Percentiles rank a stretch among this genome's conserved stretches.
phyloP scores from a whole-genome alignment of 169 alveolate species.

The Eimeria mitis region DNA sequence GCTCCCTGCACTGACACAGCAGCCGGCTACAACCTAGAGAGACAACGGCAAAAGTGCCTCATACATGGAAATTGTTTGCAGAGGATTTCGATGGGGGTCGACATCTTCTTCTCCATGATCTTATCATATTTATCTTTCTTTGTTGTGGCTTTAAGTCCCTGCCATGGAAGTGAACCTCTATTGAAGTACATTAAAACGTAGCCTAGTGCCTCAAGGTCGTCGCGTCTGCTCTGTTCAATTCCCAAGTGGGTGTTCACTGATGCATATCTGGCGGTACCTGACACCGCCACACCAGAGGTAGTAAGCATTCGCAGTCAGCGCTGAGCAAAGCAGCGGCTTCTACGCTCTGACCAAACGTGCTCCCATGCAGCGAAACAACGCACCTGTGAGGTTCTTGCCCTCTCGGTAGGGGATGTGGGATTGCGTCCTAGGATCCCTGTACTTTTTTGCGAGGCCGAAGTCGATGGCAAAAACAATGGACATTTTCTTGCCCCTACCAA shows the following conservation, averaged over 20 bases:
- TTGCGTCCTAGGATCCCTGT: slow-evolving; percentile 97
- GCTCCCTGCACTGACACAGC: background rate
- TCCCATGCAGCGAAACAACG: background rate
- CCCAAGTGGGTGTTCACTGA: slow-evolving; percentile 99
- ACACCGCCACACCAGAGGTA: slow-evolving; percentile 54
- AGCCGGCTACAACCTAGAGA: background rate
- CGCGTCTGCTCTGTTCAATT: slow-evolving; percentile 94
- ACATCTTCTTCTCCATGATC: slow-evolving; percentile 99
- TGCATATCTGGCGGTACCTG: slow-evolving; percentile 99
- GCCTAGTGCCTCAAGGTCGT: slow-evolving; percentile 99
- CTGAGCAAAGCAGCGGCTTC: background rate
- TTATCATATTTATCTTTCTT: slow-evolving; percentile 98
- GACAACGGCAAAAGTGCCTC: background rate
- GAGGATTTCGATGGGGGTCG: slow-evolving; percentile 98
- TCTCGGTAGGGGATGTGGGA: slow-evolving; percentile 99
- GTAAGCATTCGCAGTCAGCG: background rate
- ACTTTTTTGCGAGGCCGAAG: slow-evolving; percentile 98
- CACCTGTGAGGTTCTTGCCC: slow-evolving; percentile 98
- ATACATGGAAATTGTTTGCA: slow-evolving; percentile 95
- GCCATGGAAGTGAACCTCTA: slow-evolving; percentile 99
- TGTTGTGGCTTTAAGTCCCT: slow-evolving; percentile 95
- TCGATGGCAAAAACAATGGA: slow-evolving; percentile 96
- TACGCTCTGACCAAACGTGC: background rate
- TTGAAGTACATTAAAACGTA: slow-evolving; percentile 98
- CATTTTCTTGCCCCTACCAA: slow-evolving; percentile 92